A percentile compares a stretch with the other conserved stretches of the same genome.
These are phyloP conservation scores for Aleurites moluccanus DNA, from an alignment of 441 rosid species.

Conservation along the genomic window DNA sequence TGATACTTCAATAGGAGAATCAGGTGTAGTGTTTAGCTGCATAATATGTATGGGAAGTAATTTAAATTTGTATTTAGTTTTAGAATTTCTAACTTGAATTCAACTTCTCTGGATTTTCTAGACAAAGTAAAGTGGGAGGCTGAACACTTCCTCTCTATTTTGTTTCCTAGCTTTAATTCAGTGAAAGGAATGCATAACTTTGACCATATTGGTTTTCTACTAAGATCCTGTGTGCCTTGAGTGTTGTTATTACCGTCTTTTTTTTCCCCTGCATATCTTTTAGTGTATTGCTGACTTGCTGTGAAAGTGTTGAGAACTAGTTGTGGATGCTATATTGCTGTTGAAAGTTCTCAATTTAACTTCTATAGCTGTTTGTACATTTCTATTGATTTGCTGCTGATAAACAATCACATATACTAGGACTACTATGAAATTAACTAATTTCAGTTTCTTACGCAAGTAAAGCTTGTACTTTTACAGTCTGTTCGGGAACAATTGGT, in stretches of 20 bases:
- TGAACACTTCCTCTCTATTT: not conserved
- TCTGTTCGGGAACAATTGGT: constrained; percentile 88
- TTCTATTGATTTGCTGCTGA: not conserved
- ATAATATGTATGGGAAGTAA: not conserved
- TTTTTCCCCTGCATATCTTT: not conserved
- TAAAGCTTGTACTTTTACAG: constrained; percentile 38
- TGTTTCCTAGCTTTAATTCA: not conserved
- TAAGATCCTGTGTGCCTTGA: not conserved
- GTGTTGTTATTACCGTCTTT: not conserved
- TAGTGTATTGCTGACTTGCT: not conserved
- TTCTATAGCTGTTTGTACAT: not conserved
- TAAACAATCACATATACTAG: not conserved
- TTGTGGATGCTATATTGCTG: not conserved
- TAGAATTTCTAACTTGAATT: not conserved
- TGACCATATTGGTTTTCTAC: not conserved
- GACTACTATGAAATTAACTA: not conserved
- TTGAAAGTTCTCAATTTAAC: not conserved
- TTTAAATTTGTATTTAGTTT: not conserved
- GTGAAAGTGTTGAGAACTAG: constrained; percentile 6
- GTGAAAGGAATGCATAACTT: not conserved
- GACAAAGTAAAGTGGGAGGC: not conserved
- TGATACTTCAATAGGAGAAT: not conserved
- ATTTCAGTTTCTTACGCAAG: not conserved
- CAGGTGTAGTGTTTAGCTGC: not conserved
- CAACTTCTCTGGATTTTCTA: not conserved